Evolutionary conservation across 2,329 filamentous ascomycete genomes (phyloP).

Genomic region (Aspergillus tanneri): DNA sequence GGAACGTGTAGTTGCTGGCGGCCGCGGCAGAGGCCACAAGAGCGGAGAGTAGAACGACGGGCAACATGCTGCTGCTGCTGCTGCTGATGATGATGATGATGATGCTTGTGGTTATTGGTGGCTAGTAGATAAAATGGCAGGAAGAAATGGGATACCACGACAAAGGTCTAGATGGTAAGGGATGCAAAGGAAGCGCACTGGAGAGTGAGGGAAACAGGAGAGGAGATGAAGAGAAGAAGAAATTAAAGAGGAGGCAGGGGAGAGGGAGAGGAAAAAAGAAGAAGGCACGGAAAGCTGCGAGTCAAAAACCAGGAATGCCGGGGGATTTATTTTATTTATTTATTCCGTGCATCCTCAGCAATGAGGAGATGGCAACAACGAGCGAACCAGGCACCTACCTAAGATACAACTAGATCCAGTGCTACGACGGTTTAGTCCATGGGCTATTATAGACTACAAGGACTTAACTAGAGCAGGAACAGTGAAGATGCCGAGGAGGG

Average conservation of each 20-base stretch:
- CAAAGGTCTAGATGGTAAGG: neutral
- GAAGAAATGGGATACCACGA: neutral
- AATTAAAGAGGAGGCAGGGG: conserved; percentile 1
- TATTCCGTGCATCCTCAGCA: too few relatives aligned
- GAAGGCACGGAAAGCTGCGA: conserved; percentile 6
- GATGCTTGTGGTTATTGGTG: too few relatives aligned
- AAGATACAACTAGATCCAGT: too few relatives aligned
- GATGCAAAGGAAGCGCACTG: conserved; percentile 1
- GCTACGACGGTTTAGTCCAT: too few relatives aligned
- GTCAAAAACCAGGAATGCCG: neutral
- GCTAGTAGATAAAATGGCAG: too few relatives aligned
- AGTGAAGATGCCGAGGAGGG: too few relatives aligned
- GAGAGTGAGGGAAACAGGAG: neutral
- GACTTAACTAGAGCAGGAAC: too few relatives aligned
- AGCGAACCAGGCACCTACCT: too few relatives aligned
- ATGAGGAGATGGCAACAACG: too few relatives aligned
- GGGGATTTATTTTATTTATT: conserved; percentile 2
- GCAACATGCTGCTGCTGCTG: too few relatives aligned
- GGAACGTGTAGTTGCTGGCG: conserved; percentile 46
- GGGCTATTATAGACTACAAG: too few relatives aligned
- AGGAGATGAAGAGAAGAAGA: conserved; percentile 5
- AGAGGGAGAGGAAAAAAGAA: conserved; percentile 3
- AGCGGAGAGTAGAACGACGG: conserved; percentile 48
- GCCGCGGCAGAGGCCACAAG: conserved; percentile 47
- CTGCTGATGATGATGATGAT: too few relatives aligned